A percentile compares a stretch with the other conserved stretches of the same genome.
These are phyloP conservation scores for Fraxinus angustifolia DNA, from an alignment of 305 asterid species.

Conservation along the genomic window DNA sequence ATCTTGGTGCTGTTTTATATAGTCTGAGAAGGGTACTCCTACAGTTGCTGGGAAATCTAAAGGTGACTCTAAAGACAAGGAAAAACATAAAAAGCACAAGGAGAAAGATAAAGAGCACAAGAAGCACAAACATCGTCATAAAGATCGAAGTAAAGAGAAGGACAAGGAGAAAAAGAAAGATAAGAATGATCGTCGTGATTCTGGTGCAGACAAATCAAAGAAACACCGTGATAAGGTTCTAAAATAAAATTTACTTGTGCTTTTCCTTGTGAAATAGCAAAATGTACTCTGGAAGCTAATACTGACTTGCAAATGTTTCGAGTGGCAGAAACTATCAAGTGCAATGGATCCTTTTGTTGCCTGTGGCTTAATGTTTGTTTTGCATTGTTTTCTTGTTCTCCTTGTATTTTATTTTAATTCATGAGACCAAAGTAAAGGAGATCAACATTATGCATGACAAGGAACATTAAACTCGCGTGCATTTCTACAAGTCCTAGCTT, in stretches of 20 bases:
- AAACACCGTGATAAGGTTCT: slow-evolving; percentile 15
- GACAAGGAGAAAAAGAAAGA: slow-evolving; percentile 43
- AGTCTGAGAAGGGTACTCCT: slow-evolving; percentile 42
- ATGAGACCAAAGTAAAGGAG: neutral
- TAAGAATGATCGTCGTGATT: slow-evolving; percentile 19
- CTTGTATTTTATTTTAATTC: neutral
- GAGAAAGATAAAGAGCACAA: slow-evolving; percentile 39
- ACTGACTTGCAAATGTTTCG: slow-evolving; percentile 1
- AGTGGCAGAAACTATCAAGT: neutral
- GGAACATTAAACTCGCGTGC: neutral
- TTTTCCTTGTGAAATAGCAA: neutral
- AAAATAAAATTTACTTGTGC: neutral
- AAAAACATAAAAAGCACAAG: slow-evolving; percentile 38
- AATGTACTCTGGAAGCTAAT: slow-evolving; percentile 8
- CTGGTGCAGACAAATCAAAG: slow-evolving; percentile 22
- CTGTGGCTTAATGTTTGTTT: neutral
- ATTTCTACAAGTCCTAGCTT: neutral
- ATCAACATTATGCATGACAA: slow-evolving; percentile 1
- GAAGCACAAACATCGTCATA: slow-evolving; percentile 37
- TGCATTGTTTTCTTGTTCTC: neutral
- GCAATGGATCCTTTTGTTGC: neutral
- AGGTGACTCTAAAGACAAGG: slow-evolving; percentile 30
- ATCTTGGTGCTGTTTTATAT: slow-evolving; percentile 16
- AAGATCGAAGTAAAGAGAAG: slow-evolving; percentile 32
- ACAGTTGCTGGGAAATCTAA: slow-evolving; percentile 36